phyloP scores from a whole-genome alignment of 2,329 filamentous ascomycete species.

The Pseudocercospora musae region DNA sequence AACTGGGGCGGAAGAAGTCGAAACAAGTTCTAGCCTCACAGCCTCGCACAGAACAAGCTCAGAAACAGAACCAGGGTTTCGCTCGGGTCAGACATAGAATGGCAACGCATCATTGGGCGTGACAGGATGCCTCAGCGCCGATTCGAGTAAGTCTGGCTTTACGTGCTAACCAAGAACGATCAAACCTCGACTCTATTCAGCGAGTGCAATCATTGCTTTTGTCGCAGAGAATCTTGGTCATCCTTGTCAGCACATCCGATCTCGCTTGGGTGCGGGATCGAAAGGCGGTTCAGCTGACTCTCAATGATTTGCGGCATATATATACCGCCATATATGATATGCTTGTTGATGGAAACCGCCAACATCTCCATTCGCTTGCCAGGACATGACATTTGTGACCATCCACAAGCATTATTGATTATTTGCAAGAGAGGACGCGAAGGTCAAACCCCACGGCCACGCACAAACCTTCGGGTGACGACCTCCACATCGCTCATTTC shows the following conservation, averaged over 20 bases:
- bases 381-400: too few relatives aligned
- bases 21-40: not conserved
- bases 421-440: not conserved
- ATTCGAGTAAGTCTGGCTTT: not conserved
- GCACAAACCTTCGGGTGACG: not conserved
- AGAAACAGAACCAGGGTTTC: not conserved
- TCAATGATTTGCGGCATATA: not conserved
- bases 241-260: conserved; percentile 2
- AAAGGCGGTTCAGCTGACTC: not conserved
- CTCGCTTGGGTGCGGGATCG: not conserved
- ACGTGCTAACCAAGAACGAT: not conserved
- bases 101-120: not conserved
- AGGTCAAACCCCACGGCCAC: not conserved
- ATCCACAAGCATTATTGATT: too few relatives aligned
- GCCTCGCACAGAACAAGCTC: not conserved
- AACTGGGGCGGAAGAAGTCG: not conserved
- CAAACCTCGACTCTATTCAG: not conserved
- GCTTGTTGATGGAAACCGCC: too few relatives aligned
- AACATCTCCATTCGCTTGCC: too few relatives aligned
- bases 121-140: not conserved
- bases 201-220: not conserved
- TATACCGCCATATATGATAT: not conserved
- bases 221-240: not conserved
- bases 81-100: not conserved
- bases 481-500: not conserved